Base-by-base conservation (phyloP, 352 stramenopile genomes). In the Pythium diclinum region DNA sequence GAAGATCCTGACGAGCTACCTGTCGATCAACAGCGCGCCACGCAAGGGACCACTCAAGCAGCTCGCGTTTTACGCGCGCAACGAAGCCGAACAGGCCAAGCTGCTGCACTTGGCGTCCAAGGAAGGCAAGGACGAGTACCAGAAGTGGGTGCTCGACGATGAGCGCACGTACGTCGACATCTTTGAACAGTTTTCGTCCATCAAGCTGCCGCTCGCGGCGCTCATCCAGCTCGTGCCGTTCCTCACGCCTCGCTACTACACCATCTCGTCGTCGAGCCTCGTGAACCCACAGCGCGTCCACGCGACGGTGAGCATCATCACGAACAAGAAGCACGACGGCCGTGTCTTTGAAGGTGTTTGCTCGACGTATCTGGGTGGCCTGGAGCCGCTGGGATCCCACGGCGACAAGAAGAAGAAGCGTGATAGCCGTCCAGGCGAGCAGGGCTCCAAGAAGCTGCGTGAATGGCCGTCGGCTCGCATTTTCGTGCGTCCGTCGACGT, bases 181-280 rank as follows among this genome's bases (percentile, higher is more conserved):
- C 23, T 63, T 99, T 2, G 79, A 83, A 48, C 76, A 88, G 56
- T 96, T 92, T 60, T 42, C 49, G 16, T 92, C 85, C 1, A 59
- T 96, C 17, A 67, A 80, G 21, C 23, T 93, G 8, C 75, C 84
- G 4, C 60, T 93, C 16, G 69, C 80, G 40, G 94, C 97, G 51
- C 74, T 99, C n/a, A 76, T 94, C 32, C 78, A 97, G 57, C 64
- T 99, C 21, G 88, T 97, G 52, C 97, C 97, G 19, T 91, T 90
- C 65, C 72, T 99, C 21, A 78, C 97, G 69, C 95, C 97, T 17
- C 89, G 97, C 8, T 98, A 98, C 72, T 99, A 99, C 77, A 99
- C 97, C 11, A 99, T 99, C 68, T 97, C 94, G 33, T 99, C 96
- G 4, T 99, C 92, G 11, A 93, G 90, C 46, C 77, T 87, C 40